Evolutionary conservation across 371 early-diverging fungal genomes (phyloP), one percentile per base, ranked within the genome.

Genomic region (Rhizomucor pusillus): DNA sequence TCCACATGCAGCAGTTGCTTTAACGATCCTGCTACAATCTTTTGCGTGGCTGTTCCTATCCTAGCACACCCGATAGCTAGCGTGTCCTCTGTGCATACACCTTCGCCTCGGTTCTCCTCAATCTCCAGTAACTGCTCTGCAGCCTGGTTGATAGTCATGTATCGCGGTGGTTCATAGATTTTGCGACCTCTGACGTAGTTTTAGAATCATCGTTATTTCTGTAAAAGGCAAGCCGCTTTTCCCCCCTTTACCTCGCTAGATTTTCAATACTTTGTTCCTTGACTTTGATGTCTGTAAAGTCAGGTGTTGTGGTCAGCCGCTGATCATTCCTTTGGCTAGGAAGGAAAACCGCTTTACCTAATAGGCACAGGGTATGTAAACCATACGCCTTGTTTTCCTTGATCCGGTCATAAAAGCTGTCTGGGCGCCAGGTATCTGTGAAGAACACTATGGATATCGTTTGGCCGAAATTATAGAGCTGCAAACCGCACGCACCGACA

Each of bases 381-480:
- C 92, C 93, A 49, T 86, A 71, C 43, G 75, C 67, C 24, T 84
- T 69, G 73, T 99, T 99, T 56, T 84, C 85, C 62, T 87, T 82
- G 70, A 99, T 89, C 56, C 94, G 90, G 57, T 91, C 91, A 74
- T 97, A 98, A 73, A 97, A 99, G 62, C 93, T 93, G 68, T 94
- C 97, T 0, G 99, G 99, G 36, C 93, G 83, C 98, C 97, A 99
- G 18, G 75, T 88, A 4, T 97, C 97, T 5, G 91, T 90, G 72
- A 98, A 99, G 74, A 97, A 99, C 5, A 95, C 96, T 60, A 99
- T 92, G n/a, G 99, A 98, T 40, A 99, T 90, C 9, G 98, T 96
- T 71, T 93, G 93, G 22, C 99, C 99, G 84, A 97, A 99, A 73
- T 90, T 92, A 79, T 99, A 99, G 40, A 99, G 85, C 70, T 97